Percentiles rank a stretch among this genome's conserved stretches.
These are phyloP conservation scores for Botrytis fragariae DNA, from an alignment of 2,329 filamentous ascomycete species.

Conservation along the genomic window DNA sequence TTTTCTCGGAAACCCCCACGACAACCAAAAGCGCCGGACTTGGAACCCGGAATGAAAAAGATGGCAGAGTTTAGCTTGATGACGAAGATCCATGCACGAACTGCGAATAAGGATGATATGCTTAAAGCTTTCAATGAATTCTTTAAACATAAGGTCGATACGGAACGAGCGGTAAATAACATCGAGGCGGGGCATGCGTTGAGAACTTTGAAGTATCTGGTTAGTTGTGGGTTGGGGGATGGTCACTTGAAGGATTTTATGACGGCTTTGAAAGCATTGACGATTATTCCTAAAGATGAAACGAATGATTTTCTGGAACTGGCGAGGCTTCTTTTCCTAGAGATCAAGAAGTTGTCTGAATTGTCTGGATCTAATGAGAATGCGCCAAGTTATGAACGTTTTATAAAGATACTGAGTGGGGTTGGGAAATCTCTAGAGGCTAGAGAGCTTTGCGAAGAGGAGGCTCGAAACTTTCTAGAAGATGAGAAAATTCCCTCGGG, in stretches of 20 bases:
- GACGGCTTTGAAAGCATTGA: slow-evolving; percentile 24
- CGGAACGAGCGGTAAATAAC: slow-evolving; percentile 55
- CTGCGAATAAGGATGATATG: slow-evolving; percentile 62
- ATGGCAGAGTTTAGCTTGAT: slow-evolving; percentile 68
- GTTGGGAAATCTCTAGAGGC: slow-evolving; percentile 34
- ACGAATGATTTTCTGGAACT: slow-evolving; percentile 23
- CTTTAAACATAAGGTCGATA: slow-evolving; percentile 54
- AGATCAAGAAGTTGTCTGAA: slow-evolving; percentile 21
- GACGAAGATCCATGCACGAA: slow-evolving; percentile 60
- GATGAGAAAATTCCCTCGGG: not conserved
- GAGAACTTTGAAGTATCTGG: slow-evolving; percentile 60
- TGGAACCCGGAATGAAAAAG: slow-evolving; percentile 68
- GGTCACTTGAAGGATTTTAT: slow-evolving; percentile 24
- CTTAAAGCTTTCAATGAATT: slow-evolving; percentile 63
- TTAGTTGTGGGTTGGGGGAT: slow-evolving; percentile 32
- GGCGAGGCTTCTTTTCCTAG: slow-evolving; percentile 30
- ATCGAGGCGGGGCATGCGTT: slow-evolving; percentile 63
- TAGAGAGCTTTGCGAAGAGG: slow-evolving; percentile 24
- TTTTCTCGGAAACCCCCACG: slow-evolving; percentile 60
- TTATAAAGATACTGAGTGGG: slow-evolving; percentile 23
- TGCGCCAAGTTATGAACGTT: not conserved
- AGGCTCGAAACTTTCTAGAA: not conserved
- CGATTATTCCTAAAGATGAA: slow-evolving; percentile 30
- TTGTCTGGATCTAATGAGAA: slow-evolving; percentile 4
- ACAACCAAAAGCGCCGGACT: slow-evolving; percentile 57